phyloP scores from a whole-genome alignment of 1,139 yeast genomes.

The Petasospora fabianii region DNA sequence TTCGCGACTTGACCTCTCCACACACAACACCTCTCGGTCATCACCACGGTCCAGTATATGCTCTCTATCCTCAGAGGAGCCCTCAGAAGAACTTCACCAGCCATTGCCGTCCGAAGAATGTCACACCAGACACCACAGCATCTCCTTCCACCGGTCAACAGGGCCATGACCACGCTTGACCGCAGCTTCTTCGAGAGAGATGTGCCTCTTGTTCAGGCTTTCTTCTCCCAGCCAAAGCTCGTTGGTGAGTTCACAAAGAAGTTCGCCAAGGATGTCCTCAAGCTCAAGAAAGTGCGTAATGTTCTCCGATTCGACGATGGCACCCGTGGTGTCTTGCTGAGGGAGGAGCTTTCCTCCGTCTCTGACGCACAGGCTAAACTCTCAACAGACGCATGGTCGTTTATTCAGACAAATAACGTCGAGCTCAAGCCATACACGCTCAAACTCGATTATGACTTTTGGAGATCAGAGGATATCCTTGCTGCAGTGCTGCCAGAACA shows the following conservation, averaged over 20 bases:
- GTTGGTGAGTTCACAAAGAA: conserved; percentile 49
- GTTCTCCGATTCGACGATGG: conserved; percentile 47
- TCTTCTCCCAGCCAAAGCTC: conserved; percentile 62
- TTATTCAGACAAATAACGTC: conserved; percentile 46
- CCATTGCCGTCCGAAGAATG: conserved; percentile 6
- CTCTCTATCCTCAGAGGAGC: neutral
- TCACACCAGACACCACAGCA: conserved; percentile 10
- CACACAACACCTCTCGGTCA: neutral
- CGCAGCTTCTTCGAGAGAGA: conserved; percentile 54
- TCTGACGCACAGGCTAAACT: conserved; percentile 39
- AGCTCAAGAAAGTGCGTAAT: conserved; percentile 62
- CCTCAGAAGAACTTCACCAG: too few species aligned
- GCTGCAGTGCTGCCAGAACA: conserved; percentile 73
- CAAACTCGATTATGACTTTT: conserved; percentile 65
- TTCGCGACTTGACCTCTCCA: neutral
- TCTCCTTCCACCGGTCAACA: conserved; percentile 58
- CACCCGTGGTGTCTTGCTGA: conserved; percentile 59
- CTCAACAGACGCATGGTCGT: conserved; percentile 39
- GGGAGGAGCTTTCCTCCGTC: conserved; percentile 44
- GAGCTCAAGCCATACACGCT: conserved; percentile 51
- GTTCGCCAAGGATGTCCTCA: conserved; percentile 53
- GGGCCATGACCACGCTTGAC: conserved; percentile 65
- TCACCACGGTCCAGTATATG: neutral
- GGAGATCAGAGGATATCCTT: conserved; percentile 87
- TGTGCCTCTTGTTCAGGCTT: conserved; percentile 61